A percentile compares a stretch with the other conserved stretches of the same genome.
Evolutionary conservation across 208 protist species (phyloP).

Genomic region (Trypanosoma scelopori): DNA sequence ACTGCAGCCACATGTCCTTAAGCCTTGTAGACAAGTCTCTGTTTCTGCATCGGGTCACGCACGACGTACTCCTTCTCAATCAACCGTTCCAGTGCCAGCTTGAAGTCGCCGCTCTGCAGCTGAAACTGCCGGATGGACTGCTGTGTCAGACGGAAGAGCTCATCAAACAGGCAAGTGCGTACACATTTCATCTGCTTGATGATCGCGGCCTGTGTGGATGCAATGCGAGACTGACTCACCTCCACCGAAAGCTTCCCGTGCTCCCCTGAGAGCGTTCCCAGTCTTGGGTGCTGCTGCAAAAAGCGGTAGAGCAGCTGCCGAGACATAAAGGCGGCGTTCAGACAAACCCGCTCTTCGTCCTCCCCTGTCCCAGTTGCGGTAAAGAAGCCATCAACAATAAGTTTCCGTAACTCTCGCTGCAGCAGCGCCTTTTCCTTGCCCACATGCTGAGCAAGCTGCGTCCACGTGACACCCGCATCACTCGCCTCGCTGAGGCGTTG

Average conservation of each 20-base stretch:
- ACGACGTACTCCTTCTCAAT: conserved; percentile 56
- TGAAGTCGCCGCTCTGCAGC: conserved; percentile 39
- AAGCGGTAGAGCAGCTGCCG: conserved; percentile 23
- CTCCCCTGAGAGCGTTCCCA: conserved; percentile 1
- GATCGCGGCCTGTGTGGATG: conserved; percentile 29
- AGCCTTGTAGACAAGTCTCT: conserved; percentile 23
- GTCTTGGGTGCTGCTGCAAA: conserved; percentile 12
- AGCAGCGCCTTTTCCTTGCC: background rate
- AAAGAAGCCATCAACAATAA: conserved; percentile 21
- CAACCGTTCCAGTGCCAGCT: conserved; percentile 48
- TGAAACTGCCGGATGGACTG: conserved; percentile 36
- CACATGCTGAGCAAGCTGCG: background rate
- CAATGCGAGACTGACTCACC: conserved; percentile 15
- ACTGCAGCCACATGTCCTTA: background rate
- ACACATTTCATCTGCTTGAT: conserved; percentile 48
- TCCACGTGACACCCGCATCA: conserved; percentile 3
- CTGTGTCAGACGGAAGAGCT: conserved; percentile 36
- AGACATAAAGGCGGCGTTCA: conserved; percentile 34
- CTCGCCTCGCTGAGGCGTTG: conserved; percentile 3
- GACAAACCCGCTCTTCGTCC: conserved; percentile 13
- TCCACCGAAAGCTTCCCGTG: conserved; percentile 17
- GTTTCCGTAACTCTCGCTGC: conserved; percentile 16
- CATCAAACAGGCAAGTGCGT: conserved; percentile 32
- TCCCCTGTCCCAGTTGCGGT: conserved; percentile 27
- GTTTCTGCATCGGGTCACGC: conserved; percentile 25